These are phyloP conservation scores for Ogataea degrootiae DNA, from an alignment of 805 yeast genomes.

Conservation along the genomic window DNA sequence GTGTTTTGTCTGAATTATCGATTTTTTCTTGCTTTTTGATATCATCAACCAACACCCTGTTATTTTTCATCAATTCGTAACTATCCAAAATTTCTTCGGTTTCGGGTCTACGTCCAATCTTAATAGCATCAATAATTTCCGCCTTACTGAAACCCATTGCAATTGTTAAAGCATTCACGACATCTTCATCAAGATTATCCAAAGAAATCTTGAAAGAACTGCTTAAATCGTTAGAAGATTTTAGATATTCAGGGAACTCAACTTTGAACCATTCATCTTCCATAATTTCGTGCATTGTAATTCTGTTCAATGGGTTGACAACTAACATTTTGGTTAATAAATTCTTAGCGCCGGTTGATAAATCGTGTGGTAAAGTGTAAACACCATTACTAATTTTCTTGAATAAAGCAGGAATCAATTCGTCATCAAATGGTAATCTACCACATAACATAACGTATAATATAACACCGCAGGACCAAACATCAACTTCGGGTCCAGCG, in stretches of 20 bases:
- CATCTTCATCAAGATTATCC: slow-evolving; percentile 62
- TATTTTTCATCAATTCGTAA: slow-evolving; percentile 76
- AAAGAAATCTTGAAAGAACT: slow-evolving; percentile 24
- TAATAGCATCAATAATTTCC: slow-evolving; percentile 67
- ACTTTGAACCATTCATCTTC: slow-evolving; percentile 91
- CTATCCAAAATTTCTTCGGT: slow-evolving; percentile 84
- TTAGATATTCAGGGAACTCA: slow-evolving; percentile 72
- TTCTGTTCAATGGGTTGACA: slow-evolving; percentile 90
- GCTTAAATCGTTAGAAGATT: slow-evolving; percentile 48
- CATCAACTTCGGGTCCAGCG: slow-evolving; percentile 98
- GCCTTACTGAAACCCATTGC: slow-evolving; percentile 89
- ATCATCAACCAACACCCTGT: slow-evolving; percentile 63
- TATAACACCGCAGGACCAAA: slow-evolving; percentile 96
- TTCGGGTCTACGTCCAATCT: slow-evolving; percentile 36
- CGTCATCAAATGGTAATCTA: slow-evolving; percentile 93
- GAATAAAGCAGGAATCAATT: slow-evolving; percentile 88
- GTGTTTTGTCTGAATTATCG: not conserved
- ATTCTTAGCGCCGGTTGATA: slow-evolving; percentile 80
- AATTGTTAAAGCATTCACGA: slow-evolving; percentile 65
- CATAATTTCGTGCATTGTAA: slow-evolving; percentile 87
- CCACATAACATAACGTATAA: slow-evolving; percentile 95
- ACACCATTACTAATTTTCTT: slow-evolving; percentile 91
- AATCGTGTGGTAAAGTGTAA: slow-evolving; percentile 81
- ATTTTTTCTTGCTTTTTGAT: slow-evolving; percentile 37
- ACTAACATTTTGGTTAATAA: slow-evolving; percentile 85